Evolutionary conservation across 345 rosid genomes (phyloP), one percentile per base, ranked within the genome.

Genomic region (Eucalyptus sp.): DNA sequence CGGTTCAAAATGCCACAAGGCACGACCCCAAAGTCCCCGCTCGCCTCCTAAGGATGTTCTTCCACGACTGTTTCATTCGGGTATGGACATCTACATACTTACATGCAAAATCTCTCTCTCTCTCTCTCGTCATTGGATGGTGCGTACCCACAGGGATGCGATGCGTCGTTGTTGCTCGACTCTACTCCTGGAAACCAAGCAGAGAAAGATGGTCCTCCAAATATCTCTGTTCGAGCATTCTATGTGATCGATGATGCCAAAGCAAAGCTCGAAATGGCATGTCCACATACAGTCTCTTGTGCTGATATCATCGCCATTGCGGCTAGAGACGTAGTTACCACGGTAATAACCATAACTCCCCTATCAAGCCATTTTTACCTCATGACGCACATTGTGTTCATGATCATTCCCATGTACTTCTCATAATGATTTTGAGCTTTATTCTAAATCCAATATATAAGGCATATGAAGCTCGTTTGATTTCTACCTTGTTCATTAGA

Each of bases 121-220:
- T 44, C 58, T 62, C 64, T 58, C 68, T 62, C 33, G 29, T 76
- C 84, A 41, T 41, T 50, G 50, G 37, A 22, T n/a, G 52, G 50
- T 46, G 80, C 33, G 29, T 58, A 54, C 41, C 84, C 56, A 33
- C 46, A 97, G 99, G 99, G 98, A 87, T 97, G 98, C 84, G 98
- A 97, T 89, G 97, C 97, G 10, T 97, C 99, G 1, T 89, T 96
- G 88, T 88, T 96, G 93, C 92, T 95, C 50, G 96, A 94, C 88
- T 95, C 97, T 2, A 93, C 96, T 4, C 94, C 89, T 9, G 88
- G 89, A 91, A 95, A 93, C 90, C 92, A 95, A 94, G 97, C 99
- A 49, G 99, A 96, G 94, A 97, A 96, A 91, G 97, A 94, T 87
- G 97, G 97, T 27, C 98, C 97, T 87, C 97, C 99, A 9, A 96